These are phyloP conservation scores for Fusarium sp. DNA, from an alignment of 2,329 filamentous ascomycete genomes.

Conservation along the genomic window DNA sequence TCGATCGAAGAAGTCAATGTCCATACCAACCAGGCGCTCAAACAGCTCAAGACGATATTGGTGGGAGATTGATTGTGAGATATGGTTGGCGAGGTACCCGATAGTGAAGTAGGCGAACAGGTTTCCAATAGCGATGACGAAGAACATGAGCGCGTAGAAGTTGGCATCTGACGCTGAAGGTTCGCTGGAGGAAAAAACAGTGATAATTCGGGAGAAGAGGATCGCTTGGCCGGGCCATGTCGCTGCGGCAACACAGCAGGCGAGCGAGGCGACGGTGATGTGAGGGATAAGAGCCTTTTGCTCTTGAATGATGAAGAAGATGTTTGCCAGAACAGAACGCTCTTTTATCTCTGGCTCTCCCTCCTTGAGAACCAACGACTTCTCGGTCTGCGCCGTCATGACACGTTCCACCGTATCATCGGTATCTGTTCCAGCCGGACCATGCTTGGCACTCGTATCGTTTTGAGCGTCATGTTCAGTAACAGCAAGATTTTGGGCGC, in stretches of 20 bases:
- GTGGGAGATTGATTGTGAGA: slow-evolving; percentile 37
- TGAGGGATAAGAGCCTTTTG: slow-evolving; percentile 21
- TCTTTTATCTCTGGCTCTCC: background rate
- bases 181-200: slow-evolving; percentile 41
- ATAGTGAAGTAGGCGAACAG: slow-evolving; percentile 40
- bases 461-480: background rate
- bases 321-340: slow-evolving; percentile 17
- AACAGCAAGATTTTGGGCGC: slow-evolving; percentile 33
- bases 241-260: slow-evolving; percentile 40
- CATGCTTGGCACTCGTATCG: background rate
- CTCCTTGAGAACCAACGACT: background rate
- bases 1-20: slow-evolving; percentile 58
- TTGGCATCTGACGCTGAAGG: slow-evolving; percentile 46
- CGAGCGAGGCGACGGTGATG: background rate
- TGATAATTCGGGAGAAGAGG: slow-evolving; percentile 50
- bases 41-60: slow-evolving; percentile 50
- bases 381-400: slow-evolving; percentile 20
- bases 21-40: slow-evolving; percentile 50
- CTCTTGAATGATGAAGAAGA: slow-evolving; percentile 32
- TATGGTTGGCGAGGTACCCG: slow-evolving; percentile 33
- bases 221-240: slow-evolving; percentile 51
- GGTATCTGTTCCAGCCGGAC: background rate
- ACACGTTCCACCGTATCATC: slow-evolving; percentile 1
- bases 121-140: slow-evolving; percentile 45
- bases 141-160: slow-evolving; percentile 53